phyloP scores from a whole-genome alignment of 148 eudicot genomes.

The Rheum nobile region DNA sequence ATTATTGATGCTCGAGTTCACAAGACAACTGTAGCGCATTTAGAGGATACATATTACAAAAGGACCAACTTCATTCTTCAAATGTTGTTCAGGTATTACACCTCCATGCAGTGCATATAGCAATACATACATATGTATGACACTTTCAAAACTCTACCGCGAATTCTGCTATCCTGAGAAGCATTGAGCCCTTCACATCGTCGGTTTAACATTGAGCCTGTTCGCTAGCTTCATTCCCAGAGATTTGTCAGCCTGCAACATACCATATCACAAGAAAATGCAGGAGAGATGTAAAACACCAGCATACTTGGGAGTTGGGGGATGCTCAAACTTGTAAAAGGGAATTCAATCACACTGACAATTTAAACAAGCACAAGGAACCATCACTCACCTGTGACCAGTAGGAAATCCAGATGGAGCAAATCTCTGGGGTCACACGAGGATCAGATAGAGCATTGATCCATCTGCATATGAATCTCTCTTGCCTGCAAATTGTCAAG shows the following conservation, averaged over 20 bases:
- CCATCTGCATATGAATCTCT: constrained; percentile 61
- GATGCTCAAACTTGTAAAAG: not conserved
- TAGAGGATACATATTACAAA: not conserved
- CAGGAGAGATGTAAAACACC: not conserved
- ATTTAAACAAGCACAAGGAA: not conserved
- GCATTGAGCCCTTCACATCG: constrained; percentile 41
- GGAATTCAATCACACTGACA: not conserved
- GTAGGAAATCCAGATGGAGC: constrained; percentile 81
- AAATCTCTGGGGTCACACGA: constrained; percentile 75
- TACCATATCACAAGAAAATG: not conserved
- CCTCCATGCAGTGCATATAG: not conserved
- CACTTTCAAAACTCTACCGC: not conserved
- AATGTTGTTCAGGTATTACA: not conserved
- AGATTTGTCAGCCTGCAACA: constrained; percentile 61
- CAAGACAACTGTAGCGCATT: not conserved
- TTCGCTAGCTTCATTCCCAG: constrained; percentile 78
- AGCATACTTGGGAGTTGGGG: not conserved
- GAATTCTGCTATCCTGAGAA: not conserved
- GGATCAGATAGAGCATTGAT: constrained; percentile 68
- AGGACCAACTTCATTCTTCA: constrained; percentile 3
- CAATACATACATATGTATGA: not conserved
- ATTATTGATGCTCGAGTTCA: constrained; percentile 1
- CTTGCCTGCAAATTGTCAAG: constrained; percentile 50
- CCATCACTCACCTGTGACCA: constrained; percentile 59
- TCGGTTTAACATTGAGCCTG: constrained; percentile 73